Evolutionary conservation across 1,284 basidiomycete genomes (phyloP), one percentile per base, ranked within the genome.

Genomic region (Cystobasidiaceae sp.): DNA sequence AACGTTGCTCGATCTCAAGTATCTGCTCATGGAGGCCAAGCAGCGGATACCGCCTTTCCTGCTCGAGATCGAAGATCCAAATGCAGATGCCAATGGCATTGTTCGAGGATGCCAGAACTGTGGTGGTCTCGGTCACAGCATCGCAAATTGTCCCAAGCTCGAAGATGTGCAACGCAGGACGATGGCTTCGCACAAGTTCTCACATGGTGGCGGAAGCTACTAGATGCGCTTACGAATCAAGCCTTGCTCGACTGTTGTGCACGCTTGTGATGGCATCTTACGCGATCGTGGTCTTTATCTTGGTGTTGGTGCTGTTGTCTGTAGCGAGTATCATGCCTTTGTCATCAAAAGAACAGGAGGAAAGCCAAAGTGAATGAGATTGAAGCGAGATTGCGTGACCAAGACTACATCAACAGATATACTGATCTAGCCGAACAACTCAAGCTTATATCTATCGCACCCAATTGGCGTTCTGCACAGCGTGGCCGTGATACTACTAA

Each of bases 11-110:
- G 96, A 99, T 81, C 80, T 98, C 69, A 99, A 98, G 79, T 98
- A 98, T 75, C 79, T 99, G 54, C 80, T 98, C 56, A 88, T 96
- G 82, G 96, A 99, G 77, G 93, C 94, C 1, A 96, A 94, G 59
- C 96, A 98, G 79, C 93, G 93, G 89, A 92, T 98, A 6, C 96
- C 96, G 0, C 90, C 92, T n/a, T 98, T 98, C 81, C 79, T 99
- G 69, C 80, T 84, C 52, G 88, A 86, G 1, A 87, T 98, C 70
- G 92, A 97, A 44, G 96, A 98, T 78, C 92, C 94, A 13, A 85
- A 90, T 56, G 86, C 85, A 1, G 84, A 82, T 0, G 86, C 88
- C 68, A 88, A 87, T 15, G 88, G 85, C 2, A 81, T 82, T 2
- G 78, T 91, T 69, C 87, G 86, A 68, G 93, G 93, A 19, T 98